Evolutionary conservation across 2,329 filamentous ascomycete species (phyloP), one percentile per base, ranked within the genome.

Genomic region (Exophiala mesophila): DNA sequence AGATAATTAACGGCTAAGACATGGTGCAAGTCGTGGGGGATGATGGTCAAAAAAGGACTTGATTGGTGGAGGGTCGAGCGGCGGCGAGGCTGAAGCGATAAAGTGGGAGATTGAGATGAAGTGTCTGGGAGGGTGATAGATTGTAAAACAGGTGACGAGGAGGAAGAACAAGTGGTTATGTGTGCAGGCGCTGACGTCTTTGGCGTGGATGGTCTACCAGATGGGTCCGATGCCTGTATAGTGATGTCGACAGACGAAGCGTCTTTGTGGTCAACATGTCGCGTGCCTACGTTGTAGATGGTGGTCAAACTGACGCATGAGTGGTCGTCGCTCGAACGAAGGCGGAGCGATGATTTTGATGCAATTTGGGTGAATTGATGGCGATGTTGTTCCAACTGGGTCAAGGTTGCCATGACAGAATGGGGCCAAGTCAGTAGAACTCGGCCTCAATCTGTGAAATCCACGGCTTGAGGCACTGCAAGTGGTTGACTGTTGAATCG

Each of bases 1-100:
- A 53, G 23, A 31, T 45, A 46, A 7, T 28, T 15, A 3, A 38
- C 39, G 18, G 40, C 47, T 5, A 50, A 19, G 18, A 44, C 23
- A 26, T 47, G 40, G 31, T 50, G 47, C 13, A 50, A 8, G 30
- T 50, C 44, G n/a, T 36, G 21, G 21, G 47, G 41, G 12, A 50
- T 20, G 20, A 47, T 32, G 5, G 41, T 24, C 23, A 50, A 32
- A 26, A 50, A 47, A n/a, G 41, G 37, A 37, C 36, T 34, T 29
- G 33, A 29, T 13, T 38, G 40, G 6, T 34, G 13, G 6, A 7
- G 8, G 19, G n/a, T 24, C 24, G 19, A 16, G 6, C 16, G 15
- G 29, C n/a, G 29, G 20, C 16, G 8, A 26, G 23, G 23, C 23
- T 26, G 23, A 12, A 26, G 23, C 12, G 23, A 26, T 12, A 26